Evolutionary conservation across 176 grass and related monocot genomes (phyloP).

Genomic region (Aegilops sharonensis): DNA sequence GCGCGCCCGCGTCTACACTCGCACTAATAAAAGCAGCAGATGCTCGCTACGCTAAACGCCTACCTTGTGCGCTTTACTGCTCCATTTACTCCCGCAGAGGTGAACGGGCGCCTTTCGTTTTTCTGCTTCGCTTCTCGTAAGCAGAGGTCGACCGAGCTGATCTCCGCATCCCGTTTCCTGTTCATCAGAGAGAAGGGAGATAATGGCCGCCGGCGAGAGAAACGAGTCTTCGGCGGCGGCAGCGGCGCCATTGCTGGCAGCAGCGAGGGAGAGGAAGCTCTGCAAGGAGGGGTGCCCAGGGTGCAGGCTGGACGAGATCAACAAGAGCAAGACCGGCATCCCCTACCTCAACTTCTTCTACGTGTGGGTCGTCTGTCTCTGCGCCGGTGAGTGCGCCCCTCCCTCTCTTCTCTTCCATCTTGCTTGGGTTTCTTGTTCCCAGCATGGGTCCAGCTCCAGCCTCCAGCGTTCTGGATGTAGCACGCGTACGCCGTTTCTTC

Average conservation of each 20-base stretch:
- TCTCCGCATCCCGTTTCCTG: neutral
- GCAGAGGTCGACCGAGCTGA: neutral
- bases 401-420: neutral
- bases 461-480: neutral
- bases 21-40: too few species aligned
- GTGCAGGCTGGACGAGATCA: slow-evolving; percentile 35
- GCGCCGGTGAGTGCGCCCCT: slow-evolving; percentile 21
- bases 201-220: slow-evolving; percentile 21
- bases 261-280: neutral
- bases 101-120: neutral
- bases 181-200: neutral
- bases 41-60: neutral
- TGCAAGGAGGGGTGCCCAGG: slow-evolving; percentile 44
- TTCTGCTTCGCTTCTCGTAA: neutral
- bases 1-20: too few species aligned
- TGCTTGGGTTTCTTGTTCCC: neutral
- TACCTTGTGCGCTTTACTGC: neutral
- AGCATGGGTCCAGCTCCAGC: neutral
- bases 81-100: neutral
- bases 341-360: slow-evolving; percentile 69
- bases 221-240: neutral
- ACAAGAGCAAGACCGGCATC: slow-evolving; percentile 29
- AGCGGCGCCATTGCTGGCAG: slow-evolving; percentile 33
- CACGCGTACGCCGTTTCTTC: neutral
- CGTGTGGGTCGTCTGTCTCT: slow-evolving; percentile 63